Conservation (phyloP, 768 basidiomycete species). For the Pholiota conissans region DNA sequence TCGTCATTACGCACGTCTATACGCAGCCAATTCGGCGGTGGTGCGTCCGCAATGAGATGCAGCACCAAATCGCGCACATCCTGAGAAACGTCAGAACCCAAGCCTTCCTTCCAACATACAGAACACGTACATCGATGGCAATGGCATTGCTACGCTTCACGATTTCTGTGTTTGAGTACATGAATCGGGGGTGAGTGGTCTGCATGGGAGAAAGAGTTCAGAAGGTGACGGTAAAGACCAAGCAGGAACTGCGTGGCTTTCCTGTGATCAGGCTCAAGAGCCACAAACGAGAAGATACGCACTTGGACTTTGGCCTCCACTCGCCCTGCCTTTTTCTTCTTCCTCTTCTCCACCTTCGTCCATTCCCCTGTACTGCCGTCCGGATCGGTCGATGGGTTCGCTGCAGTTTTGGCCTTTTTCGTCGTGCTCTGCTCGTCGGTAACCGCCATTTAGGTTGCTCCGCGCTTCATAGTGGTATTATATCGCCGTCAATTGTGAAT, state of each 20-base stretch:
- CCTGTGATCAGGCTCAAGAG: conserved; percentile 5
- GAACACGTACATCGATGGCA: conserved; percentile 76
- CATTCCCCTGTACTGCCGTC: conserved; percentile 35
- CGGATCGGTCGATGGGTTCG: not conserved
- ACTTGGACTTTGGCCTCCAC: conserved; percentile 59
- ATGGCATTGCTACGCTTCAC: conserved; percentile 70
- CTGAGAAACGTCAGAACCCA: conserved; percentile 35
- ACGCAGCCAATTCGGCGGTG: conserved; percentile 85
- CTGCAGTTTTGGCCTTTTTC: conserved; percentile 19
- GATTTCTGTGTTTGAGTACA: conserved; percentile 82
- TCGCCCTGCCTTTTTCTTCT: conserved; percentile 68
- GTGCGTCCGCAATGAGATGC: conserved; percentile 78
- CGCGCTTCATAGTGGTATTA: conserved; percentile 6
- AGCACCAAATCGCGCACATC: conserved; percentile 87
- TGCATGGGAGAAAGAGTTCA: conserved; percentile 23
- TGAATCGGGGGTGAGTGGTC: conserved; percentile 68
- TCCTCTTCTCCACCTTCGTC: conserved; percentile 74
- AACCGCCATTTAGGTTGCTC: conserved; percentile 5
- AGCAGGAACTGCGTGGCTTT: conserved; percentile 8
- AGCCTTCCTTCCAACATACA: not conserved
- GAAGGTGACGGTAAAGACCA: conserved; percentile 15
- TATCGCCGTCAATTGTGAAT: not conserved
- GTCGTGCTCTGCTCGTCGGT: not conserved
- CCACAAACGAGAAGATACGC: conserved; percentile 20
- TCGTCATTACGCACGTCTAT: conserved; percentile 61